Percentiles rank a stretch among this genome's conserved stretches.
These are phyloP conservation scores for Plasmodium coatneyi DNA, from an alignment of 169 alveolate genomes.

Conservation along the genomic window DNA sequence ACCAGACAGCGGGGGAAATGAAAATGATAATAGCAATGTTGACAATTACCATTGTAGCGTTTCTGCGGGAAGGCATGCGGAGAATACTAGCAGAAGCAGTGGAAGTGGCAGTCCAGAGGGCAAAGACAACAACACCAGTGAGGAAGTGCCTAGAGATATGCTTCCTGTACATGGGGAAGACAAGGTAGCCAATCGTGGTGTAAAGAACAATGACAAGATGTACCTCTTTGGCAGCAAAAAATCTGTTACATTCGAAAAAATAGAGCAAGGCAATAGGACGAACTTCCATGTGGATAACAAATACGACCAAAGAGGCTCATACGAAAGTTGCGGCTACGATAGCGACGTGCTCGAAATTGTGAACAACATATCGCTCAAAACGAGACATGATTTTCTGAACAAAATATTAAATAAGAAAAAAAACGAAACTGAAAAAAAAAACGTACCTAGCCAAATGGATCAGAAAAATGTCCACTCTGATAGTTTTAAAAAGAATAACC, in stretches of 20 bases:
- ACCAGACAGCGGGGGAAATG: slow-evolving; percentile 3
- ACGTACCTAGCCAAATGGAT: background rate
- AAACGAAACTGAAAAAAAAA: background rate
- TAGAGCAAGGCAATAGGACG: slow-evolving; percentile 23
- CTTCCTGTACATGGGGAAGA: background rate
- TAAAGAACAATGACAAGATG: slow-evolving; percentile 11
- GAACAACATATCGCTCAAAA: slow-evolving; percentile 60
- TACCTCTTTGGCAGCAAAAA: slow-evolving; percentile 38
- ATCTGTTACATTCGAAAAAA: slow-evolving; percentile 72
- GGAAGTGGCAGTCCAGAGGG: background rate
- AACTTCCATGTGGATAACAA: background rate
- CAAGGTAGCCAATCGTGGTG: background rate
- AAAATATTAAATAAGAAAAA: slow-evolving; percentile 48
- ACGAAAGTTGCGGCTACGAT: background rate
- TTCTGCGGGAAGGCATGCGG: background rate
- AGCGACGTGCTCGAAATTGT: slow-evolving; percentile 42
- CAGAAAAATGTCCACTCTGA: background rate
- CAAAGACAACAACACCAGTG: background rate
- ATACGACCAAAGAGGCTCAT: background rate
- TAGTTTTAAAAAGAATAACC: background rate
- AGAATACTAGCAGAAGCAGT: background rate
- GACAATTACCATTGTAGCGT: background rate
- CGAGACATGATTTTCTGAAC: slow-evolving; percentile 41
- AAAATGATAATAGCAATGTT: background rate
- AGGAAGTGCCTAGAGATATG: background rate